Percentiles rank a stretch among this genome's conserved stretches.
phyloP scores from a whole-genome alignment of 345 rosid species.

The Angophora floribunda region DNA sequence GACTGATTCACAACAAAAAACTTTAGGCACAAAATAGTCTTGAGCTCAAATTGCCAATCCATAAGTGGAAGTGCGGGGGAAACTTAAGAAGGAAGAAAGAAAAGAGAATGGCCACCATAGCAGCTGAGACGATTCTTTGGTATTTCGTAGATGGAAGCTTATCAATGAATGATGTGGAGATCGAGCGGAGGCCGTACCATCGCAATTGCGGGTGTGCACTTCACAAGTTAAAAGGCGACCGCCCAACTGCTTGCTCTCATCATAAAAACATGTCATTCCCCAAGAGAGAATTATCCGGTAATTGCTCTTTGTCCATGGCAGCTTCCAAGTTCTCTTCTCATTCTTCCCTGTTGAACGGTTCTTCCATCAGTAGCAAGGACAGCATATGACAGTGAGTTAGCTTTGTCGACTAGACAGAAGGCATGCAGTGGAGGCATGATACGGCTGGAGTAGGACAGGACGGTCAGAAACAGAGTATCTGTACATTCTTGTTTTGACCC shows the following conservation, averaged over 20 bases:
- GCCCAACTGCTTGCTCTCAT: not conserved
- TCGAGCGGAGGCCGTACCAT: conserved; percentile 7
- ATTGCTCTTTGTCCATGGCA: not conserved
- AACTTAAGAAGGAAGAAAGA: not conserved
- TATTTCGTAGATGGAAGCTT: not conserved
- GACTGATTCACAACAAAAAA: not conserved
- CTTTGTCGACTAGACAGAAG: not conserved
- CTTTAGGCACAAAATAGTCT: not conserved
- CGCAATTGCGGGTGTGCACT: conserved; percentile 7
- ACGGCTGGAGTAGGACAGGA: not conserved
- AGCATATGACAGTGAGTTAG: not conserved
- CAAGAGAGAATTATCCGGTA: not conserved
- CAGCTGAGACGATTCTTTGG: not conserved
- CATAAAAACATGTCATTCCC: not conserved
- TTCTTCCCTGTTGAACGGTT: not conserved
- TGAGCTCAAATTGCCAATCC: not conserved
- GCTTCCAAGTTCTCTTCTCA: not conserved
- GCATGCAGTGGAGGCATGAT: not conserved
- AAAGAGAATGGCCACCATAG: not conserved
- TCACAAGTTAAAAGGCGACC: not conserved
- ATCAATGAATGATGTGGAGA: not conserved
- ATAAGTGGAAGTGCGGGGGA: not conserved
- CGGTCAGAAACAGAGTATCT: not conserved
- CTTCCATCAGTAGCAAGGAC: not conserved
- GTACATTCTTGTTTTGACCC: not conserved